Base-by-base conservation (phyloP, 371 early-diverging fungal genomes). In the Fennellomyces sp. region DNA sequence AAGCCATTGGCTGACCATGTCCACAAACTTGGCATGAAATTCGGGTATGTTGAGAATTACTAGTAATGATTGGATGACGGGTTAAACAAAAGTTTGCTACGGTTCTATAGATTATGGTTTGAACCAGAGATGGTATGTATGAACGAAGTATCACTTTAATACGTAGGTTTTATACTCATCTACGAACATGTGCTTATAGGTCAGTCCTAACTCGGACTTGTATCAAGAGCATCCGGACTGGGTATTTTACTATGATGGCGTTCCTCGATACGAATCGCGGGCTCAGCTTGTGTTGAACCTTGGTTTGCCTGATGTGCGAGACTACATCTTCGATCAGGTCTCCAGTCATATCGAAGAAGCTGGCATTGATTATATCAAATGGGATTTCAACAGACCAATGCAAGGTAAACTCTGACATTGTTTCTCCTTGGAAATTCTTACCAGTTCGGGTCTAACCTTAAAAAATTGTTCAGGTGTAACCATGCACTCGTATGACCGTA, bases 81-180 rank as follows among this genome's bases (percentile, higher is more conserved):
- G n/a, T n/a, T n/a, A n/a, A n/a, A n/a, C n/a, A n/a, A n/a, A n/a
- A n/a, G n/a, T n/a, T n/a, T n/a, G n/a, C n/a, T n/a, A n/a, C n/a
- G n/a, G n/a, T n/a, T n/a, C n/a, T n/a, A n/a, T n/a, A n/a, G n/a
- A 2, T 29, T 86, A 3, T 86, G 86, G 84, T 66, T 84, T 36
- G 82, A 84, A 13, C 83, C 83, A 0, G 79, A 78, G 25, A 71
- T 70, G 76, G 66, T 69, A 54, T 39, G 33, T 47, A 10, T 12
- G 5, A n/a, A n/a, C n/a, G n/a, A n/a, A n/a, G n/a, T 8, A 29
- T 17, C 8, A n/a, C 30, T 3, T 4, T 5, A 12, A 8, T 5
- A 19, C 17, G 25, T 13, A 11, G 26, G 17, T 33, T 21, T n/a
- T n/a, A n/a, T n/a, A n/a, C n/a, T n/a, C n/a, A n/a, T n/a, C n/a